phyloP scores from a whole-genome alignment of 176 grass and related monocot genomes.

The Oropetium thomaeum region DNA sequence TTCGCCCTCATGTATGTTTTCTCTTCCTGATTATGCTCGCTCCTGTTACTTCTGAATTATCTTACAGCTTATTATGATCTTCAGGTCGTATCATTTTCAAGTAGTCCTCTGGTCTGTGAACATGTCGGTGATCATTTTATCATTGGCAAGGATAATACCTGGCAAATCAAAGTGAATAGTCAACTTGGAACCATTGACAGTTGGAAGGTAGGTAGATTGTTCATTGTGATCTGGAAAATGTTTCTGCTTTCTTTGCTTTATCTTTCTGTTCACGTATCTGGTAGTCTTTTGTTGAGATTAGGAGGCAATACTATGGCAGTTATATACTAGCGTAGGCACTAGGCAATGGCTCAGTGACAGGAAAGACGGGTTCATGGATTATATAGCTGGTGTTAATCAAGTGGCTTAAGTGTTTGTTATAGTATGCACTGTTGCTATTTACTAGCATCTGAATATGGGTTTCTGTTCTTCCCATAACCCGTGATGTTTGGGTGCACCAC shows the following conservation, averaged over 20 bases:
- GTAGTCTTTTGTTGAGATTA: not conserved
- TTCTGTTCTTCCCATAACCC: not conserved
- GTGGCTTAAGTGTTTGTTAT: not conserved
- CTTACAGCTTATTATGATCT: slow-evolving; percentile 26
- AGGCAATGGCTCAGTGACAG: not conserved
- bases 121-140: slow-evolving; percentile 52
- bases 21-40: slow-evolving; percentile 15
- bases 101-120: slow-evolving; percentile 41
- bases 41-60: slow-evolving; percentile 17
- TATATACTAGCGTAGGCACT: not conserved
- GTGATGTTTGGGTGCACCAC: not conserved
- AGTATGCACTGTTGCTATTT: not conserved
- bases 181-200: slow-evolving; percentile 77
- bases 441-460: not conserved
- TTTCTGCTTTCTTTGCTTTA: not conserved
- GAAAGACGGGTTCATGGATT: not conserved
- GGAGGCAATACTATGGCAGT: not conserved
- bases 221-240: not conserved
- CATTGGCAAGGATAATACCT: slow-evolving; percentile 52
- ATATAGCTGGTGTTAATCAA: not conserved
- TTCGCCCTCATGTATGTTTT: slow-evolving; percentile 58
- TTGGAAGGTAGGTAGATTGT: slow-evolving; percentile 69
- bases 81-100: slow-evolving; percentile 58
- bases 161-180: slow-evolving; percentile 85
- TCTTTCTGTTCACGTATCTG: not conserved